Evolutionary conservation across 2,329 filamentous ascomycete species (phyloP).

Genomic region (Phaeosphaeriaceae sp.): DNA sequence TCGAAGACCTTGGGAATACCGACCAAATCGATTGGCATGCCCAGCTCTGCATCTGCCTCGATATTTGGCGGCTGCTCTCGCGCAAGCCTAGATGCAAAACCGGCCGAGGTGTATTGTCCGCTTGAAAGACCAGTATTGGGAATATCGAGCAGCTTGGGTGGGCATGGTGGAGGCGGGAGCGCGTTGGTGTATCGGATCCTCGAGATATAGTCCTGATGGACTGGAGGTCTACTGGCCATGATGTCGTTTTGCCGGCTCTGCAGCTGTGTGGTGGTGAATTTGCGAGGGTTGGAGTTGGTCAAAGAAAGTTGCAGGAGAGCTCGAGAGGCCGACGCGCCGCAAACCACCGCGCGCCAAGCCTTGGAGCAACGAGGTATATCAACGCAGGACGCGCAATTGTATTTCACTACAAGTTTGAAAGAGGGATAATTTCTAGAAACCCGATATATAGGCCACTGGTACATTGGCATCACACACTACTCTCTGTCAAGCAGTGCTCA

Average conservation of each 20-base stretch:
- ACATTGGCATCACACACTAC: no score
- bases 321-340: constrained; percentile 30
- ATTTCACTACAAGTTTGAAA: not conserved
- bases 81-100: constrained; percentile 86
- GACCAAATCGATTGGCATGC: constrained; percentile 95
- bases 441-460: no score
- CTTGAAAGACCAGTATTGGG: constrained; percentile 88
- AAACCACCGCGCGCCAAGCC: constrained; percentile 2
- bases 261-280: constrained; percentile 9
- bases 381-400: not conserved
- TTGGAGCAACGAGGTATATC: not conserved
- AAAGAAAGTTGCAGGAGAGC: constrained; percentile 37
- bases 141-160: constrained; percentile 95
- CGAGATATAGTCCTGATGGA: constrained; percentile 96
- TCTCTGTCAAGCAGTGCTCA: not conserved
- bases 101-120: constrained; percentile 87
- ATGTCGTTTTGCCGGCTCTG: constrained; percentile 10
- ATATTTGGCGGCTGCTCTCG: constrained; percentile 94
- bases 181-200: constrained; percentile 95
- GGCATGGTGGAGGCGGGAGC: constrained; percentile 89
- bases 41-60: constrained; percentile 95
- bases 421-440: no score
- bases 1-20: constrained; percentile 95
- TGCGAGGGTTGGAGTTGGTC: constrained; percentile 18
- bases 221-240: constrained; percentile 46